Base-by-base conservation (phyloP, 768 basidiomycete genomes). In the Antrodiella citrinella region DNA sequence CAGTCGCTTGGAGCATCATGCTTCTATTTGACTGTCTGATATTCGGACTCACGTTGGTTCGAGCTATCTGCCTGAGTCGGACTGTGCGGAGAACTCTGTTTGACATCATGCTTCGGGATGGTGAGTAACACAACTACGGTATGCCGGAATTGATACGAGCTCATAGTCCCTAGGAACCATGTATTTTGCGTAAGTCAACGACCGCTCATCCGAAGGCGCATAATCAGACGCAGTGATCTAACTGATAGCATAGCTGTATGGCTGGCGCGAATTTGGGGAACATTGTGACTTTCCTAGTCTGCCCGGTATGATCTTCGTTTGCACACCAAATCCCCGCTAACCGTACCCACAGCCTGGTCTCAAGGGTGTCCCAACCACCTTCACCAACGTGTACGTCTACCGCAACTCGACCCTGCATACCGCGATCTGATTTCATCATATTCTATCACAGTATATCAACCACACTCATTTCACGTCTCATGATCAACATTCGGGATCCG, bases 401-500 rank as follows among this genome's bases (percentile, higher is more conserved):
- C 13, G 23, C 11, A 11, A 26, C 22, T 3, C 9, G 10, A 47
- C 25, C 24, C 19, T 26, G 12, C 26, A 26, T 20, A 21, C 41
- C 19, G 47, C 18, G 21, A 4, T 2, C 24, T 13, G 18, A 44
- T 18, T 20, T 45, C 7, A 19, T 48, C 38, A 21, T 45, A 19
- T 23, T 20, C 3, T 41, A 5, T n/a, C 22, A 4, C 41, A 55
- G 54, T 13, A 39, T 55, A 18, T 48, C 50, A 0, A 51, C 43
- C 4, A 45, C 50, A 4, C 41, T 55, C 1, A 45, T 55, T 26
- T 48, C 45, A 4, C 39, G 54, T 10, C 50, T 55, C 38, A 48
- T 55, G 47, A 18, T 55, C 20, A 55, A 55, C 30, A 48, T 55
- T 20, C 50, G 51, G 12, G 41, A 52, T 25, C 52, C 52, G 11